Evolutionary conservation across 2,329 filamentous ascomycete species (phyloP).

Genomic region (Myriosclerotinia duriaeana): DNA sequence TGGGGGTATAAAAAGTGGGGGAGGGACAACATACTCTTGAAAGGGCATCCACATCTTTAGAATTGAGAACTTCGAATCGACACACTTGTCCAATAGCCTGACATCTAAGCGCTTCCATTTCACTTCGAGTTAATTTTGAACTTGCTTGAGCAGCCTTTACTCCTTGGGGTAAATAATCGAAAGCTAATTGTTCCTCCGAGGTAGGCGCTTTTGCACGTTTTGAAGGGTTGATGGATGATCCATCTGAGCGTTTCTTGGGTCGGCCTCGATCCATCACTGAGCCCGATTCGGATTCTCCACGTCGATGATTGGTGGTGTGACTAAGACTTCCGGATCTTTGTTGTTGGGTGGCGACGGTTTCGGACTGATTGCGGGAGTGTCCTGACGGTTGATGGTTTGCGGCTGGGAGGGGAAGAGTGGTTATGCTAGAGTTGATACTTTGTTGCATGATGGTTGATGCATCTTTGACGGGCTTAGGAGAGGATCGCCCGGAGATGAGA

Average conservation of each 20-base stretch:
- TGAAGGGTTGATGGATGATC: conserved; percentile 41
- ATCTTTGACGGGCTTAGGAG: conserved; percentile 18
- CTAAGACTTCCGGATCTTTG: conserved; percentile 18
- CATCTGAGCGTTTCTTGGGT: conserved; percentile 55
- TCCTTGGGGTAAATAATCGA: conserved; percentile 61
- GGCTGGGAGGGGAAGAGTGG: conserved; percentile 10
- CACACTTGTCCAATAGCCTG: conserved; percentile 63
- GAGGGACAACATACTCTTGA: conserved; percentile 53
- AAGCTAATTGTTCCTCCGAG: conserved; percentile 53
- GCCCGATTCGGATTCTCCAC: conserved; percentile 56
- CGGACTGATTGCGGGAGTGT: conserved; percentile 34
- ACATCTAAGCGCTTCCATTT: conserved; percentile 54
- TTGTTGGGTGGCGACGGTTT: neutral
- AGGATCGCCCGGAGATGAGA: conserved; percentile 13
- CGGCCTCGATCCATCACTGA: conserved; percentile 61
- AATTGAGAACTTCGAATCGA: conserved; percentile 63
- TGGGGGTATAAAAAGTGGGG: neutral
- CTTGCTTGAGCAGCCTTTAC: conserved; percentile 54
- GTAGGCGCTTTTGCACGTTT: conserved; percentile 20
- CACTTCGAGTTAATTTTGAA: conserved; percentile 48
- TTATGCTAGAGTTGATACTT: neutral
- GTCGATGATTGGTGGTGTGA: conserved; percentile 45
- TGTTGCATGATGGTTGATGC: conserved; percentile 9
- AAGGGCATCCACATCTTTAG: conserved; percentile 62
- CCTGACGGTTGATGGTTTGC: conserved; percentile 10